Percentiles rank a stretch among this genome's conserved stretches.
phyloP scores from a whole-genome alignment of 805 yeast genomes.

The Wickerhamiella qilinensis region DNA sequence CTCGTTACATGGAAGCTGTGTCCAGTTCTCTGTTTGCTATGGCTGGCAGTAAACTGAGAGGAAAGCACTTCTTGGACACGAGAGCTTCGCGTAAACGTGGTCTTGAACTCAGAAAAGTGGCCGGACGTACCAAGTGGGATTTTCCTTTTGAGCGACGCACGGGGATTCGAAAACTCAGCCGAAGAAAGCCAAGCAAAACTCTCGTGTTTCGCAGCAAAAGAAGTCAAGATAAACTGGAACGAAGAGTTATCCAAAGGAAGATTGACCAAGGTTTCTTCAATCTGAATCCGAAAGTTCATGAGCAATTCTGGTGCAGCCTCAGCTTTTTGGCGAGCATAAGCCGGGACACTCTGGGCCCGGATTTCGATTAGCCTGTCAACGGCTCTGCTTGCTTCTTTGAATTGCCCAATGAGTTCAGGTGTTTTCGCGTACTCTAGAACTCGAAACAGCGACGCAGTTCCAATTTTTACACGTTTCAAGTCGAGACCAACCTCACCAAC shows the following conservation, averaged over 20 bases:
- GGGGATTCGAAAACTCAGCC: neutral
- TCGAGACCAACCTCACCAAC: slow-evolving; percentile 4
- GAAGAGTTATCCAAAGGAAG: slow-evolving; percentile 3
- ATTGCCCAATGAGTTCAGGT: neutral
- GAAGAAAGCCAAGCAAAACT: slow-evolving; percentile 1
- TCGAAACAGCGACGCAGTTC: slow-evolving; percentile 1
- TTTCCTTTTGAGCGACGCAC: neutral
- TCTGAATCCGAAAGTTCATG: neutral
- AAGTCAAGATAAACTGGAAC: slow-evolving; percentile 1
- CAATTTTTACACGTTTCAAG: slow-evolving; percentile 4
- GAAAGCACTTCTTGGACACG: slow-evolving; percentile 1
- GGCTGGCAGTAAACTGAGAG: slow-evolving; percentile 3
- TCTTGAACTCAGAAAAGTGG: slow-evolving; percentile 1
- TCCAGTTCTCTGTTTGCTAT: neutral
- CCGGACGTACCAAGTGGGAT: neutral
- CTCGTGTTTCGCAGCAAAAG: neutral
- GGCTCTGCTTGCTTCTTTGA: neutral
- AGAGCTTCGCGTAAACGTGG: neutral
- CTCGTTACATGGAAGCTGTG: slow-evolving; percentile 5
- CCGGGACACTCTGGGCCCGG: neutral
- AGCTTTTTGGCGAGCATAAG: neutral
- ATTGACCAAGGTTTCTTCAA: slow-evolving; percentile 1
- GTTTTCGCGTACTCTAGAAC: slow-evolving; percentile 1
- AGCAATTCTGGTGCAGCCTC: neutral
- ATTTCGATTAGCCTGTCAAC: neutral